phyloP scores from a whole-genome alignment of 441 rosid species.

The Codiaeum variegatum region DNA sequence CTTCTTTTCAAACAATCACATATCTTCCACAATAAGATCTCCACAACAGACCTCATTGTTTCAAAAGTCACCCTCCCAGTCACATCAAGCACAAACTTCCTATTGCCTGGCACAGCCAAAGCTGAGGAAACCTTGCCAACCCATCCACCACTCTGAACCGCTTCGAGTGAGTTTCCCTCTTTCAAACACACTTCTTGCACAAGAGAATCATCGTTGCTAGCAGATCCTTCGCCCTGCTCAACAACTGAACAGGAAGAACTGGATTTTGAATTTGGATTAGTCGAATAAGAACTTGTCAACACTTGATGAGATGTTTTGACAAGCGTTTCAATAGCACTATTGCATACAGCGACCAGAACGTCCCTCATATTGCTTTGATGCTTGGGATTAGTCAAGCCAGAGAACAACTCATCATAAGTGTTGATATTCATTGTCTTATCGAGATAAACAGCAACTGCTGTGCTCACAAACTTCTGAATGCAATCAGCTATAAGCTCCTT shows the following conservation, averaged over 20 bases:
- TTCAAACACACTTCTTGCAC: slow-evolving; percentile 24
- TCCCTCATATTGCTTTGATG: slow-evolving; percentile 62
- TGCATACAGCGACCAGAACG: slow-evolving; percentile 68
- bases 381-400: slow-evolving; percentile 77
- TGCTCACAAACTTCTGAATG: slow-evolving; percentile 73
- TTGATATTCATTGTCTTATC: slow-evolving; percentile 83
- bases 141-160: slow-evolving; percentile 48
- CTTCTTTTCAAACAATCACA: slow-evolving; percentile 52
- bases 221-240: slow-evolving; percentile 32
- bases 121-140: slow-evolving; percentile 48
- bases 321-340: slow-evolving; percentile 68
- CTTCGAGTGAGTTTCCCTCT: slow-evolving; percentile 29
- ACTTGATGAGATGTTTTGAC: slow-evolving; percentile 72
- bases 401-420: slow-evolving; percentile 66
- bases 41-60: slow-evolving; percentile 58
- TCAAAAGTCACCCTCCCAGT: slow-evolving; percentile 87
- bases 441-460: slow-evolving; percentile 71
- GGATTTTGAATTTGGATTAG: slow-evolving; percentile 15
- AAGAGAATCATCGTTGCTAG: slow-evolving; percentile 16
- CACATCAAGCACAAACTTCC: slow-evolving; percentile 79
- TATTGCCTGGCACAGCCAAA: slow-evolving; percentile 68
- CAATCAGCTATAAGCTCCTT: slow-evolving; percentile 71
- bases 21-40: slow-evolving; percentile 52
- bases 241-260: slow-evolving; percentile 22
- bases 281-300: slow-evolving; percentile 37